Conservation (phyloP, 371 early-diverging fungal species). For the Homolaphlyctis polyrhiza region DNA sequence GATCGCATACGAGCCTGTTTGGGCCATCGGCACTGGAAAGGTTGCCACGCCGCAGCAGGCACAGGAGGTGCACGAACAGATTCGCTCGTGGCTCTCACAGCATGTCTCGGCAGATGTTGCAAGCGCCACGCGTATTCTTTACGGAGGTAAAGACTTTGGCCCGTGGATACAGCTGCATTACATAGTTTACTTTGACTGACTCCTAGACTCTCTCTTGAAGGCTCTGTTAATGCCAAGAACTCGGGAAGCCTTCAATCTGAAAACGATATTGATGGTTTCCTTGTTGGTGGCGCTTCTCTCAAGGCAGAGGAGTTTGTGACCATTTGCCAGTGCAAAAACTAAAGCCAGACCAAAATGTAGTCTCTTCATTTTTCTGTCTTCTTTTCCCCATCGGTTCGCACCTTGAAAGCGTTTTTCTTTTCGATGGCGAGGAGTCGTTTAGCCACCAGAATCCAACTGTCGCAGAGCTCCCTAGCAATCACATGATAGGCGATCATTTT, state of each 20-base stretch:
- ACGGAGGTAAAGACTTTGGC: conserved; percentile 70
- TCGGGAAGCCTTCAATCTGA: conserved; percentile 50
- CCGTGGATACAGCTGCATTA: neutral
- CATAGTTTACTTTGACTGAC: neutral
- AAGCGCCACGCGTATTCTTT: conserved; percentile 87
- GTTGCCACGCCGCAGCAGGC: conserved; percentile 96
- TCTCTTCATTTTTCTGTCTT: neutral
- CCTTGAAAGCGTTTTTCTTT: conserved; percentile 18
- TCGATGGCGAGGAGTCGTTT: conserved; percentile 29
- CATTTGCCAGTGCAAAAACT: neutral
- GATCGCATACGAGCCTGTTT: conserved; percentile 99
- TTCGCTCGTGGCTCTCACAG: conserved; percentile 81
- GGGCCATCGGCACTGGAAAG: conserved; percentile 99
- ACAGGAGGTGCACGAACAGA: conserved; percentile 89
- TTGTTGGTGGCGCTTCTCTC: conserved; percentile 98
- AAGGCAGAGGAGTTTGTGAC: conserved; percentile 32
- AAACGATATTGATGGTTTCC: conserved; percentile 97
- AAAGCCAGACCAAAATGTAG: no score
- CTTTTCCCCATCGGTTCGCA: conserved; percentile 1
- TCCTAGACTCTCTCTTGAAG: no score
- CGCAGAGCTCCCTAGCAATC: conserved; percentile 19
- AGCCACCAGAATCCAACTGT: conserved; percentile 30
- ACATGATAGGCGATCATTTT: neutral
- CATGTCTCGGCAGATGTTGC: conserved; percentile 81
- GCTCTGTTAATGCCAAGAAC: conserved; percentile 87